Base-by-base conservation (phyloP, 345 rosid genomes). In the Citrus australasica region DNA sequence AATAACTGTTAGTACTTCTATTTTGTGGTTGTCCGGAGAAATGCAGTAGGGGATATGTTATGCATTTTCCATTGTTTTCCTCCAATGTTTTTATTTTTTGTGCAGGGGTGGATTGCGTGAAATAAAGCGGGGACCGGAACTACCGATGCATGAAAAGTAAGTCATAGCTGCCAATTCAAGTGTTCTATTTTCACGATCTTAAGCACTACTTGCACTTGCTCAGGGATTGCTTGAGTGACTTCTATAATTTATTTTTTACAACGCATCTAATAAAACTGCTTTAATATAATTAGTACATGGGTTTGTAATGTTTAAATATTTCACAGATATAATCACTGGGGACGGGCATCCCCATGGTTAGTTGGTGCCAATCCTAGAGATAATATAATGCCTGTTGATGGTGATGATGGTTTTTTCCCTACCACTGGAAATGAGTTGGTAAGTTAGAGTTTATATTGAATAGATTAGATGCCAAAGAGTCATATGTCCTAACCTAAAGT, bases 401-500 rank as follows among this genome's bases (percentile, higher is more conserved):
- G 98, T 16, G 95, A 94, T 81, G 94, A 91, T 88, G 98, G 97
- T 3, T 92, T 87, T 83, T 96, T 91, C 75, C 98, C 98, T 38
- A 89, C 91, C 68, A 84, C 95, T 73, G 99, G 95, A 81, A 96
- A 91, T 77, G 98, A 94, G 19, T 80, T 96, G 94, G 99, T 96
- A 85, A 80, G 90, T 76, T 78, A 60, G 71, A 73, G 38, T 72
- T 25, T 30, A 33, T 55, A 38, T 40, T n/a, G 27, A 35, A 42
- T 63, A 6, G 4, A 24, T 22, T 38, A 24, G 22, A 17, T 25
- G 67, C 35, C 58, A 58, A 32, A 9, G n/a, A 33, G 64, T 75
- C 37, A 58, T 71, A 51, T 79, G 25, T 62, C 63, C 64, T 72
- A 62, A 69, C 46, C 80, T 77, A 53, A 71, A 79, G 58, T 76